Base-by-base conservation (phyloP, 768 basidiomycete genomes). In the Pulveroboletus sp. region DNA sequence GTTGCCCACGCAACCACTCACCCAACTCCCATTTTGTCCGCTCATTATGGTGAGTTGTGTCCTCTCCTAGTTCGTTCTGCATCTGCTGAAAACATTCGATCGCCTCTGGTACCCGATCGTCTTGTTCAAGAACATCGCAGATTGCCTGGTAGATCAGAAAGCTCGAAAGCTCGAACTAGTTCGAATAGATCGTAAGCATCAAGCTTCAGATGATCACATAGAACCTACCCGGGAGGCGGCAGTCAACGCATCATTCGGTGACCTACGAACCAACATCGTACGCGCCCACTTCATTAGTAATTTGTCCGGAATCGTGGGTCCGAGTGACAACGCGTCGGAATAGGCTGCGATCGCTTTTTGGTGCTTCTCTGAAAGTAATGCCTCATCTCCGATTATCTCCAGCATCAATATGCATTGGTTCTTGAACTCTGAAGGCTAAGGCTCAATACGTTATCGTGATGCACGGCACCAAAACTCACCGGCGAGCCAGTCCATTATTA, bases 401-500 rank as follows among this genome's bases (percentile, higher is more conserved):
- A 57, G 46, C 0, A 0, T n/a, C 0, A 9, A 11, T 1, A 46
- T 7, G 14, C 50, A 57, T 10, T 28, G 47, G 2, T 31, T 3
- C 5, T 24, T 33, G 27, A 58, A 58, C 7, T 38, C 57, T 57
- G 21, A 21, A 10, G 11, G 24, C 0, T 26, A 10, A 10, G 2
- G 38, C 38, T 26, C 0, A 33, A 10, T 14, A 8, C 4, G 18
- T 15, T 11, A 6, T 14, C 1, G 1, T 14, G 0, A 4, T 1
- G 1, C 9, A 1, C 2, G 2, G n/a, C n/a, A 7, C 14, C 1
- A 5, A 39, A 15, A 50, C 48, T 28, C 15, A 54, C 57, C 35
- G 4, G 39, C 4, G 21, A 53, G 10, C 57, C 56, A 58, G n/a
- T 50, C 32, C 10, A 39, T 15, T 1, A 45, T 10, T 1, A 27